Evolutionary conservation across 306 rosid species (phyloP).

Genomic region (Abrus pulchellus): DNA sequence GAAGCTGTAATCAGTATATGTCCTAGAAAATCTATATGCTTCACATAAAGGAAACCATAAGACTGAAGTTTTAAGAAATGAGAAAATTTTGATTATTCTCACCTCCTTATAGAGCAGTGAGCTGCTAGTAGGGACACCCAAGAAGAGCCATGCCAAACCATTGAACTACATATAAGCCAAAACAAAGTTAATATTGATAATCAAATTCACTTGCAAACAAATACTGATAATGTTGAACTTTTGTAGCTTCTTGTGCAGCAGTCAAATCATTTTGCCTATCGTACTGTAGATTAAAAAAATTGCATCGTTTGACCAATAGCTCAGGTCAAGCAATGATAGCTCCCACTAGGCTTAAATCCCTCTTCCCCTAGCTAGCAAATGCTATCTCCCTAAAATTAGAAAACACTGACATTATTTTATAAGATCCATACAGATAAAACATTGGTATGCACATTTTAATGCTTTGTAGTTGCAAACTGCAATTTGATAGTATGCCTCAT

Average conservation of each 20-base stretch:
- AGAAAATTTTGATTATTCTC: conserved; percentile 38
- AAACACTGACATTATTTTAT: not conserved
- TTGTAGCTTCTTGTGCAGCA: conserved; percentile 9
- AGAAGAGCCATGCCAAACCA: conserved; percentile 92
- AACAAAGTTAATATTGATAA: conserved; percentile 15
- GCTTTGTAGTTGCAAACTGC: not conserved
- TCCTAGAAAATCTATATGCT: not conserved
- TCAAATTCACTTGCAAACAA: conserved; percentile 15
- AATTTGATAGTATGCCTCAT: not conserved
- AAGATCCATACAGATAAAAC: conserved; percentile 5
- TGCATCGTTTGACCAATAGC: not conserved
- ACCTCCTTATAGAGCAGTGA: conserved; percentile 90
- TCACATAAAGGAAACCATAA: not conserved
- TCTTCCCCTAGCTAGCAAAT: not conserved
- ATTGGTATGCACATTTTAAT: not conserved
- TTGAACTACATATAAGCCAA: conserved; percentile 64
- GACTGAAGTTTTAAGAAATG: not conserved
- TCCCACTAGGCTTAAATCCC: not conserved
- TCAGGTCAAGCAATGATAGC: not conserved
- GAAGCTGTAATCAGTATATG: not conserved
- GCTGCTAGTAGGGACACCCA: conserved; percentile 92
- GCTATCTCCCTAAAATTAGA: not conserved
- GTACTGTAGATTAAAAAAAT: not conserved
- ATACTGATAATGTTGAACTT: not conserved
- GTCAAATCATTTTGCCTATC: not conserved